Base-by-base conservation (phyloP, 148 eudicot genomes). In the Pouteria glomerata region DNA sequence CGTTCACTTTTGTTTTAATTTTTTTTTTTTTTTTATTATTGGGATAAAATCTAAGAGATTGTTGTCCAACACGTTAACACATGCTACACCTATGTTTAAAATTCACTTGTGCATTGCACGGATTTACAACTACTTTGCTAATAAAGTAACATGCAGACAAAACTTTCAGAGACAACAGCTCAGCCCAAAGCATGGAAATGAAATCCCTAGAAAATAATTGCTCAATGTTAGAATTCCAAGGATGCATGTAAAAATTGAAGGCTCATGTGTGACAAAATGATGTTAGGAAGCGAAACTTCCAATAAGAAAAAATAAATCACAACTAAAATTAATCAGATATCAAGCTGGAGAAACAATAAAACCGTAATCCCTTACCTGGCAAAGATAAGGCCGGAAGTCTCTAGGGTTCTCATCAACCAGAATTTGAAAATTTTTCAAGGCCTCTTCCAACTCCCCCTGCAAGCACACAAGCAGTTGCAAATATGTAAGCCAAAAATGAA, bases 331-430 rank as follows among this genome's bases (percentile, higher is more conserved):
- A 7, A n/a, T 15, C 53, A 24, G 34, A 73, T 15, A 33, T 59
- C 18, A 3, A 71, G 45, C 10, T 1, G 6, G 23, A 55, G 7
- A 8, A 44, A 30, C 16, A 63, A 19, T 23, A 12, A 30, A 12
- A 26, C 42, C 21, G 39, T 24, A 73, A 62, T 39, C 33, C 56
- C 57, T 68, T 62, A 89, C 98, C 98, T 88, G 97, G 86, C 97
- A 95, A 68, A 95, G 85, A 76, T 91, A 95, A 47, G 98, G 98
- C 70, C 98, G 88, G 58, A 95, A 95, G 77, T 95, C 98, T 71
- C 96, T 82, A 47, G 98, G 98, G 71, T 95, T 89, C 66, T 91
- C 96, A 52, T 74, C 56, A 73, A 91, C 70, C 60, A 95, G 81
- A 63, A 68, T 79, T 77, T 87, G 84, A 67, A 85, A 86, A 34